Conservation (phyloP, 108 stramenopile species). For the Stephanodiscus minutulus region DNA sequence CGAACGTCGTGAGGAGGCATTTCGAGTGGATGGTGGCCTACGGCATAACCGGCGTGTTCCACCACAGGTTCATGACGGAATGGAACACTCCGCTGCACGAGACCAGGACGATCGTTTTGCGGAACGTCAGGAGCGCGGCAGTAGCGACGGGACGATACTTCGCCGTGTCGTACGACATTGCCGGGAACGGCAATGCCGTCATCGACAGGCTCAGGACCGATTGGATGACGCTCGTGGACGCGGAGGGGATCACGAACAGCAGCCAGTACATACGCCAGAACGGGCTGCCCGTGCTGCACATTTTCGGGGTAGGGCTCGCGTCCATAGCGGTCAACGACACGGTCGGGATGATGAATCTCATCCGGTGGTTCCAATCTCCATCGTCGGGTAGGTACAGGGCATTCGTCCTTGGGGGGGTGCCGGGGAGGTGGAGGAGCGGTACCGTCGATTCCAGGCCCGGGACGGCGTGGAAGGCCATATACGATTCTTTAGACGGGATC, state of each 20-base stretch:
- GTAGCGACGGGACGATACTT: constrained; percentile 40
- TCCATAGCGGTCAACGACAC: constrained; percentile 21
- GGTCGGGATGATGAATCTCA: constrained; percentile 18
- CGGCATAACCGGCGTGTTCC: constrained; percentile 48
- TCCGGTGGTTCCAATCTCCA: constrained; percentile 22
- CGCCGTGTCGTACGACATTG: constrained; percentile 50
- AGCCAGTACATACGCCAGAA: constrained; percentile 46
- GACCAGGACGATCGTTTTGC: constrained; percentile 30
- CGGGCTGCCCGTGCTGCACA: constrained; percentile 33
- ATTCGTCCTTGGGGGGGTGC: constrained; percentile 35
- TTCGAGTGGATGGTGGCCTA: constrained; percentile 52
- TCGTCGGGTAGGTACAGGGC: constrained; percentile 19
- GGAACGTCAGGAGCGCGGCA: background rate
- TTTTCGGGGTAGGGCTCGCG: constrained; percentile 41
- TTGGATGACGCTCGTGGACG: constrained; percentile 49
- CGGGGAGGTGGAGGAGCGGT: constrained; percentile 14
- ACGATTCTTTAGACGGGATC: too few relatives aligned
- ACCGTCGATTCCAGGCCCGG: background rate
- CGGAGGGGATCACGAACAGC: constrained; percentile 41
- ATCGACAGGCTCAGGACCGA: constrained; percentile 39
- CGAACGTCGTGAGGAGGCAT: constrained; percentile 43
- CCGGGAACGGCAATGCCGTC: constrained; percentile 23
- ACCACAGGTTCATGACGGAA: constrained; percentile 42
- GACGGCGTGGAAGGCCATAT: constrained; percentile 30
- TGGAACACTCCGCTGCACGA: constrained; percentile 1